Conservation (phyloP, 768 basidiomycete species). For the Sarcodon aspratus region DNA sequence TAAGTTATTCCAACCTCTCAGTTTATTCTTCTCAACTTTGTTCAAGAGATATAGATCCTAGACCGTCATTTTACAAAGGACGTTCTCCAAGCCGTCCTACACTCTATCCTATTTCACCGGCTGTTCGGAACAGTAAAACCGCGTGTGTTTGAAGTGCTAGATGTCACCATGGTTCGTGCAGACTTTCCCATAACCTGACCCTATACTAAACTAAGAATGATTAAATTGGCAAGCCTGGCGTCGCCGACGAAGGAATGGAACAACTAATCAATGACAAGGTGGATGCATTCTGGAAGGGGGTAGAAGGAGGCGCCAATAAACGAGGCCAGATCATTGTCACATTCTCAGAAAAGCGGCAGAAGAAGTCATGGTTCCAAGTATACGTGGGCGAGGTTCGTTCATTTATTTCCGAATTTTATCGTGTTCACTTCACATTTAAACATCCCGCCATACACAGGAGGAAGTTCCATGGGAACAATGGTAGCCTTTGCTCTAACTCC, state of each 20-base stretch:
- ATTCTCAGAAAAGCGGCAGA: constrained; percentile 65
- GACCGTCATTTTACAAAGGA: constrained; percentile 67
- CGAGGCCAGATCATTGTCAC: constrained; percentile 66
- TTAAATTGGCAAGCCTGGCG: constrained; percentile 45
- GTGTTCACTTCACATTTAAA: not conserved
- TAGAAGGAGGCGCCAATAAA: constrained; percentile 52
- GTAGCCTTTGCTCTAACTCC: constrained; percentile 22
- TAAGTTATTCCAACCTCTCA: constrained; percentile 8
- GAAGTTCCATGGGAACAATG: constrained; percentile 86
- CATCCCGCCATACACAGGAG: constrained; percentile 31
- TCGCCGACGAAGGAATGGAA: constrained; percentile 64
- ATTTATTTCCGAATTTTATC: constrained; percentile 10
- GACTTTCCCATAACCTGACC: not conserved
- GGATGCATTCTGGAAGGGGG: constrained; percentile 65
- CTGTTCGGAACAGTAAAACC: constrained; percentile 75
- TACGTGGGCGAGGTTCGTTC: constrained; percentile 13
- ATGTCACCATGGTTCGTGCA: constrained; percentile 66
- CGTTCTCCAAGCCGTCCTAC: constrained; percentile 66
- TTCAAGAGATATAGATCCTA: constrained; percentile 36
- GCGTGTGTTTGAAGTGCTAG: constrained; percentile 65
- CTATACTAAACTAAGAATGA: not conserved
- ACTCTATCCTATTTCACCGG: constrained; percentile 75
- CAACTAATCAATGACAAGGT: constrained; percentile 66
- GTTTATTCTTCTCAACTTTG: constrained; percentile 6
- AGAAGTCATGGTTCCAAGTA: constrained; percentile 60